Evolutionary conservation across 371 early-diverging fungal species (phyloP).

Genomic region (Apophysomyces sp.): DNA sequence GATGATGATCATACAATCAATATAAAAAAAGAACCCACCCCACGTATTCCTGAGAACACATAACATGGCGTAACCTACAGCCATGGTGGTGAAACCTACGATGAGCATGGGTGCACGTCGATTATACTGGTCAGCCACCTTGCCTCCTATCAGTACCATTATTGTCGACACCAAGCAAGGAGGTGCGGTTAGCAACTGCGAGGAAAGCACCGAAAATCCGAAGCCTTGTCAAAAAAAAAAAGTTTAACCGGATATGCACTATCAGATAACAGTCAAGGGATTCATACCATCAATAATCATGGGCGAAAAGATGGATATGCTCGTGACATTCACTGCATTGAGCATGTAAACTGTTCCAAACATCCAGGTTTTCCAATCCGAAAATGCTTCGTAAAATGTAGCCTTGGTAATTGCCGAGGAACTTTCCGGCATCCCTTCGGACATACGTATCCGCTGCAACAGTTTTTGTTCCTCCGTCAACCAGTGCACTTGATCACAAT

Average conservation of each 20-base stretch:
- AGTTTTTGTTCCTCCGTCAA: slow-evolving; percentile 10
- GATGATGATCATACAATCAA: background rate
- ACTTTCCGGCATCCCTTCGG: background rate
- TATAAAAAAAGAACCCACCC: slow-evolving; percentile 17
- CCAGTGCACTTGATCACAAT: slow-evolving; percentile 1
- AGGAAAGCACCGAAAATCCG: slow-evolving; percentile 19
- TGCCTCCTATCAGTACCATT: slow-evolving; percentile 24
- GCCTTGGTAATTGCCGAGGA: background rate
- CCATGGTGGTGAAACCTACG: slow-evolving; percentile 20
- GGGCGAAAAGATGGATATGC: slow-evolving; percentile 25
- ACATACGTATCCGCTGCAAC: slow-evolving; percentile 13
- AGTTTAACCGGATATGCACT: background rate
- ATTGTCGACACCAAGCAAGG: slow-evolving; percentile 21
- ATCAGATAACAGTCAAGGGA: too few species aligned
- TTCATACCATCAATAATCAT: slow-evolving; percentile 22
- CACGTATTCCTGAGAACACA: slow-evolving; percentile 17
- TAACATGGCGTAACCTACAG: slow-evolving; percentile 19
- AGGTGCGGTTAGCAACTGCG: slow-evolving; percentile 35
- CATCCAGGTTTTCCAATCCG: slow-evolving; percentile 30
- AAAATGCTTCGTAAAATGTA: background rate
- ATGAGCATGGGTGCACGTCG: slow-evolving; percentile 18
- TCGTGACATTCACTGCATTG: slow-evolving; percentile 19
- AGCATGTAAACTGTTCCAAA: slow-evolving; percentile 19
- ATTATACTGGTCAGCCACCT: slow-evolving; percentile 20
- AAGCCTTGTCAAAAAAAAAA: slow-evolving; percentile 14